phyloP scores from a whole-genome alignment of 2,329 filamentous ascomycete genomes.

The Calonectria ilicicola region DNA sequence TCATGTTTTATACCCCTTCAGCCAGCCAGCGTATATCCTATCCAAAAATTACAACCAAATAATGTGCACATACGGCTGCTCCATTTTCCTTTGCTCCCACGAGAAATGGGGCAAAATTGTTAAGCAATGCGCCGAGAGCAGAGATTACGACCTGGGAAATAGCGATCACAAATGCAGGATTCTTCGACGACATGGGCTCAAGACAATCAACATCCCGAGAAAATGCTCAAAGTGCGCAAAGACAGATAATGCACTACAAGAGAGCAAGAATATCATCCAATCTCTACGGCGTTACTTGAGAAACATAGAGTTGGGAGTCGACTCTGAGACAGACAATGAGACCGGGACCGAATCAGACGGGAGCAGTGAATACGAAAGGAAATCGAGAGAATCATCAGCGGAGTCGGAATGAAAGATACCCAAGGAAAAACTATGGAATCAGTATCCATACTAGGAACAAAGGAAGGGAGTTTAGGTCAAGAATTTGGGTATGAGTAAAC shows the following conservation, averaged over 20 bases:
- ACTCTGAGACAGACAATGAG: not conserved
- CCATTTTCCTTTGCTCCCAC: slow-evolving; percentile 43
- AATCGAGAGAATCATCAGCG: not conserved
- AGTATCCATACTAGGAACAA: not conserved
- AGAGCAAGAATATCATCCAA: slow-evolving; percentile 23
- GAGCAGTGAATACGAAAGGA: not conserved
- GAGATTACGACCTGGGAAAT: slow-evolving; percentile 25
- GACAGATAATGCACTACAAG: slow-evolving; percentile 31
- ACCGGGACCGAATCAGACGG: not conserved
- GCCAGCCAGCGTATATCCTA: not conserved
- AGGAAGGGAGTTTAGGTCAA: not conserved
- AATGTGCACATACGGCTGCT: slow-evolving; percentile 47
- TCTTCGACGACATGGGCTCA: slow-evolving; percentile 37
- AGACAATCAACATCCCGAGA: slow-evolving; percentile 31
- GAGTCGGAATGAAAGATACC: not conserved
- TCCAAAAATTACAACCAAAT: not conserved
- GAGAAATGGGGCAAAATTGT: slow-evolving; percentile 41
- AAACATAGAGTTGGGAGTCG: slow-evolving; percentile 3
- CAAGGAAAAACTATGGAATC: not conserved
- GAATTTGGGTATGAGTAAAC: not conserved
- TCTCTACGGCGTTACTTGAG: not conserved
- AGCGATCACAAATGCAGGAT: slow-evolving; percentile 31
- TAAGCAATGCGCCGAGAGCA: slow-evolving; percentile 33
- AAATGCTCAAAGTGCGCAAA: slow-evolving; percentile 41
- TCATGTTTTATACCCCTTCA: not conserved